Percentiles rank a stretch among this genome's conserved stretches.
phyloP scores from a whole-genome alignment of 805 yeast species.

The Candida germanica region DNA sequence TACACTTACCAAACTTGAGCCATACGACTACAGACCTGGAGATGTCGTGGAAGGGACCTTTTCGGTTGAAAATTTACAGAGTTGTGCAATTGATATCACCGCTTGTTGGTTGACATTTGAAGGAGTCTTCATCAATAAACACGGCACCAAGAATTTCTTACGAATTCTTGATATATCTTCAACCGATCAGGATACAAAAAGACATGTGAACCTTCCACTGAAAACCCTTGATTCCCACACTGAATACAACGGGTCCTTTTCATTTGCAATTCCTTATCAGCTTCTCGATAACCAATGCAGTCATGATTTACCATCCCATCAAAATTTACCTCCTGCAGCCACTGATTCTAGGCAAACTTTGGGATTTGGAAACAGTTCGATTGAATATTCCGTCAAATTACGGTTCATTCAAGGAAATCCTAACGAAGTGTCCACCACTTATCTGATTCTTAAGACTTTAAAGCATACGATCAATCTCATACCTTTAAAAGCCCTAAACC shows the following conservation, averaged over 20 bases:
- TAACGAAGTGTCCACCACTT: neutral
- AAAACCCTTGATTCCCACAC: neutral
- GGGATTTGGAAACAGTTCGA: neutral
- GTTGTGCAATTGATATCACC: neutral
- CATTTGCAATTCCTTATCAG: conserved; percentile 37
- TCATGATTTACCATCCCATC: conserved; percentile 29
- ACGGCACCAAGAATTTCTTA: neutral
- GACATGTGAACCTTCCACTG: neutral
- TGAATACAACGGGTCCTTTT: conserved; percentile 37
- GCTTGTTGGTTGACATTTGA: neutral
- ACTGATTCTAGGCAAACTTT: neutral
- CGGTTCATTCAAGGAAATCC: neutral
- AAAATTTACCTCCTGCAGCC: conserved; percentile 32
- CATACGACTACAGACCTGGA: neutral
- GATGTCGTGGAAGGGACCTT: neutral
- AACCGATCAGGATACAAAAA: neutral
- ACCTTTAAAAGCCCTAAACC: neutral
- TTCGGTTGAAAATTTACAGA: neutral
- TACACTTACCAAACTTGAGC: too few relatives aligned
- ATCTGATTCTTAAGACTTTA: neutral
- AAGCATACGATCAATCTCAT: neutral
- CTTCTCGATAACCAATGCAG: conserved; percentile 36
- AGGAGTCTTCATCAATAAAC: neutral
- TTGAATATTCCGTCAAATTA: neutral
- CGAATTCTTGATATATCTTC: neutral